These are phyloP conservation scores for Acrodontium crateriforme DNA, from an alignment of 2,329 filamentous ascomycete genomes.

Conservation along the genomic window DNA sequence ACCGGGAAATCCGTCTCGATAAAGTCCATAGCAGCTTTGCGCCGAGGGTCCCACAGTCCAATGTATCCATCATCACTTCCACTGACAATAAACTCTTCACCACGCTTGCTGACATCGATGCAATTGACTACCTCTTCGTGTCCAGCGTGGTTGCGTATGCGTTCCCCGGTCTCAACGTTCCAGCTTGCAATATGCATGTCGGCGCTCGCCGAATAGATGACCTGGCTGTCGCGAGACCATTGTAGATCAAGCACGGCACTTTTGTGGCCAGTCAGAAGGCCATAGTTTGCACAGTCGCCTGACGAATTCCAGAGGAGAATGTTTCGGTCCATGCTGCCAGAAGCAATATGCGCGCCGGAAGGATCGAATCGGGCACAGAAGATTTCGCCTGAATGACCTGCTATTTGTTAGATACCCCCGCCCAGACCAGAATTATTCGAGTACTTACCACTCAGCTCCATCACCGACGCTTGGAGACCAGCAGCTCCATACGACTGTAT, in stretches of 20 bases:
- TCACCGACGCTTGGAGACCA: constrained; percentile 74
- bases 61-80: constrained; percentile 89
- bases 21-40: constrained; percentile 76
- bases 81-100: constrained; percentile 80
- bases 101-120: constrained; percentile 74
- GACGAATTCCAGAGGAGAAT: constrained; percentile 93
- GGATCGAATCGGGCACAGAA: constrained; percentile 86
- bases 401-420: too few relatives aligned
- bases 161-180: constrained; percentile 82
- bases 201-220: constrained; percentile 82
- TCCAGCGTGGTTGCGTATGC: constrained; percentile 81
- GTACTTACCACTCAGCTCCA: constrained; percentile 68
- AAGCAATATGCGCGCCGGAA: constrained; percentile 77
- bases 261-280: constrained; percentile 74
- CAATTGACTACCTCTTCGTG: constrained; percentile 95
- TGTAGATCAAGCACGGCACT: constrained; percentile 84
- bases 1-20: constrained; percentile 86
- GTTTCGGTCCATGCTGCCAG: constrained; percentile 85
- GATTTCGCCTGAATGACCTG: constrained; percentile 62
- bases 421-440: too few relatives aligned
- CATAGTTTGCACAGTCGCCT: constrained; percentile 89
- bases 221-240: constrained; percentile 89
- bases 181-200: constrained; percentile 89
- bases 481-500: constrained; percentile 74
- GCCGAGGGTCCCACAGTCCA: constrained; percentile 88